phyloP scores from a whole-genome alignment of 2,329 filamentous ascomycete species.

The Aspergillus quadricinctus region DNA sequence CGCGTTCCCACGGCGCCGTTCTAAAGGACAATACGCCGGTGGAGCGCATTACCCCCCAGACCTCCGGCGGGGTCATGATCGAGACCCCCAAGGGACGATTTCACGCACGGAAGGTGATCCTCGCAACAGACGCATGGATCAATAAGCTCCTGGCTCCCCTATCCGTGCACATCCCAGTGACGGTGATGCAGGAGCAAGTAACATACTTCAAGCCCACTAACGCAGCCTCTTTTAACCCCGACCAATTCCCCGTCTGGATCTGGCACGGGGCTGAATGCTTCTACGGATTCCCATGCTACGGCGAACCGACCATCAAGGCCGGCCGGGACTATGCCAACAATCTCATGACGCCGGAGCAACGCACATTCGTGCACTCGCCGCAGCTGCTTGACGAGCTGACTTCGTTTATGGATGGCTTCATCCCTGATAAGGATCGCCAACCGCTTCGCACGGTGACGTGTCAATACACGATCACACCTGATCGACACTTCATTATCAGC shows the following conservation, averaged over 20 bases:
- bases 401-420: constrained; percentile 16
- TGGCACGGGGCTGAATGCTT: constrained; percentile 17
- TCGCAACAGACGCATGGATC: constrained; percentile 24
- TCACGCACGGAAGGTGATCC: constrained; percentile 18
- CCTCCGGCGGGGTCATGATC: constrained; percentile 13
- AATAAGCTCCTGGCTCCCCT: constrained; percentile 23
- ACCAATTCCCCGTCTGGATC: constrained; percentile 25
- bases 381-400: constrained; percentile 18
- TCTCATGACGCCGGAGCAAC: constrained; percentile 23
- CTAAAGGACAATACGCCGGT: constrained; percentile 22
- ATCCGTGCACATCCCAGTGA: constrained; percentile 17
- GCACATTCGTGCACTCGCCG: constrained; percentile 25
- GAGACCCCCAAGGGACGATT: constrained; percentile 20
- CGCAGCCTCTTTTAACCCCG: constrained; percentile 8
- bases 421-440: constrained; percentile 19
- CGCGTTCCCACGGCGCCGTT: constrained; percentile 17
- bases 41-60: constrained; percentile 13
- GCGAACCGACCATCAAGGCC: constrained; percentile 27
- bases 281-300: constrained; percentile 25
- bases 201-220: constrained; percentile 25
- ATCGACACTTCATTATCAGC: constrained; percentile 24
- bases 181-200: constrained; percentile 25
- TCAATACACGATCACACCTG: constrained; percentile 26
- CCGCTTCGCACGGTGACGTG: constrained; percentile 25
- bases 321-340: constrained; percentile 21